These are phyloP conservation scores for Entophlyctis luteolus DNA, from an alignment of 192 early-diverging fungal genomes.

Conservation along the genomic window DNA sequence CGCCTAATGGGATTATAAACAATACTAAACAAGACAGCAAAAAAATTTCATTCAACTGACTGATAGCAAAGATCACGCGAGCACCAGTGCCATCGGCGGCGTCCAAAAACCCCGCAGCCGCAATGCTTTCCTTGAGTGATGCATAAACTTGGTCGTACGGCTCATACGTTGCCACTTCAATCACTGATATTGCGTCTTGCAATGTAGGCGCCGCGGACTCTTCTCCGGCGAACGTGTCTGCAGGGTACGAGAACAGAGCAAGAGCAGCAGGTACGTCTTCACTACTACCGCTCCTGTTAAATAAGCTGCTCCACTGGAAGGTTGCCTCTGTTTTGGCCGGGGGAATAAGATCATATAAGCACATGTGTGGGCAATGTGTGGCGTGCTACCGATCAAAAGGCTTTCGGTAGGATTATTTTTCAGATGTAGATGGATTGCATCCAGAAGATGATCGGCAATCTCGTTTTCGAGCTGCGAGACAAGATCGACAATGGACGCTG, in stretches of 20 bases:
- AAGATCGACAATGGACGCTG: too few species aligned
- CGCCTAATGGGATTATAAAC: too few species aligned
- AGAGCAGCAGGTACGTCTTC: background rate
- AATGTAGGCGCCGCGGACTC: background rate
- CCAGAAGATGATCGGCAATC: background rate
- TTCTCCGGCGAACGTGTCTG: background rate
- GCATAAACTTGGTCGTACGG: conserved; percentile 4
- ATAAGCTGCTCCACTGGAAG: too few species aligned
- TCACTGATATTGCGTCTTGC: background rate
- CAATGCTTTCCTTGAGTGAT: background rate
- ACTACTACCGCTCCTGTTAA: too few species aligned
- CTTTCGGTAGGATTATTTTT: background rate
- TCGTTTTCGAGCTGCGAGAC: background rate
- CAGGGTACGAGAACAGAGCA: conserved; percentile 2
- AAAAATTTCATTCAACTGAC: too few species aligned
- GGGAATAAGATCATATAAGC: too few species aligned
- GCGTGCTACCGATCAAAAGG: background rate
- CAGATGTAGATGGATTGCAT: background rate
- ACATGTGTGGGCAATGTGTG: too few species aligned
- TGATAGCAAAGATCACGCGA: too few species aligned
- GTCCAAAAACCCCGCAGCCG: background rate
- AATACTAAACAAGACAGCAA: too few species aligned
- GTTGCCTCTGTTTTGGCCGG: too few species aligned
- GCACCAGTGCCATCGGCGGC: too few species aligned
- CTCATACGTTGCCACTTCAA: conserved; percentile 6